phyloP scores from a whole-genome alignment of 2,329 filamentous ascomycete species.

The Calonectria leucothoes region DNA sequence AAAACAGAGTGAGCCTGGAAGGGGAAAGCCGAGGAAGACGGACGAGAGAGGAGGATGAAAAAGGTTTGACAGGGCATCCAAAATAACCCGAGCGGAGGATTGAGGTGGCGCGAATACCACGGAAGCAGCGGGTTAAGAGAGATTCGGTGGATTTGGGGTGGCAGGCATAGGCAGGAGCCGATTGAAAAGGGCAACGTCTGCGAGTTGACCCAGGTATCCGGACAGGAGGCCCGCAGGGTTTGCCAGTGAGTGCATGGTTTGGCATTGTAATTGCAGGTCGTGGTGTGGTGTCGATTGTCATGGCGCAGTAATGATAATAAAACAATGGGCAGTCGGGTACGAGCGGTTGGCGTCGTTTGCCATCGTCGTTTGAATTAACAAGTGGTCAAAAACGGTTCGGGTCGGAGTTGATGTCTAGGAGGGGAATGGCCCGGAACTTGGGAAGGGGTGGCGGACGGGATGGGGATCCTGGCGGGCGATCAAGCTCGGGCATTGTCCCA shows the following conservation, averaged over 20 bases:
- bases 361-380: slow-evolving; percentile 10
- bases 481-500: slow-evolving; percentile 61
- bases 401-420: slow-evolving; percentile 21
- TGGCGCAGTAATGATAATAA: slow-evolving; percentile 18
- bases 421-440: slow-evolving; percentile 13
- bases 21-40: neutral
- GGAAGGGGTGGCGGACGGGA: slow-evolving; percentile 18
- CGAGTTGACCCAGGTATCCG: slow-evolving; percentile 1
- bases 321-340: slow-evolving; percentile 8
- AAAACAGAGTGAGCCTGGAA: neutral
- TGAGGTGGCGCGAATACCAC: neutral
- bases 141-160: neutral
- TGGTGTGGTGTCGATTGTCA: slow-evolving; percentile 14
- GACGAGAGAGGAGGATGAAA: neutral
- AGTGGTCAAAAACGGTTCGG: slow-evolving; percentile 16
- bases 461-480: slow-evolving; percentile 31
- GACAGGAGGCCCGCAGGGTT: neutral
- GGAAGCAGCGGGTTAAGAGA: neutral
- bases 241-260: neutral
- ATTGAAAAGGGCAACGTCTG: neutral
- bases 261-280: neutral
- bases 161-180: too few relatives aligned
- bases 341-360: slow-evolving; percentile 11
- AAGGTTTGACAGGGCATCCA: neutral
- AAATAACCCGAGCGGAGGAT: neutral